Evolutionary conservation across 352 stramenopile species (phyloP), one percentile per base, ranked within the genome.

Genomic region (Pythium aquatile): DNA sequence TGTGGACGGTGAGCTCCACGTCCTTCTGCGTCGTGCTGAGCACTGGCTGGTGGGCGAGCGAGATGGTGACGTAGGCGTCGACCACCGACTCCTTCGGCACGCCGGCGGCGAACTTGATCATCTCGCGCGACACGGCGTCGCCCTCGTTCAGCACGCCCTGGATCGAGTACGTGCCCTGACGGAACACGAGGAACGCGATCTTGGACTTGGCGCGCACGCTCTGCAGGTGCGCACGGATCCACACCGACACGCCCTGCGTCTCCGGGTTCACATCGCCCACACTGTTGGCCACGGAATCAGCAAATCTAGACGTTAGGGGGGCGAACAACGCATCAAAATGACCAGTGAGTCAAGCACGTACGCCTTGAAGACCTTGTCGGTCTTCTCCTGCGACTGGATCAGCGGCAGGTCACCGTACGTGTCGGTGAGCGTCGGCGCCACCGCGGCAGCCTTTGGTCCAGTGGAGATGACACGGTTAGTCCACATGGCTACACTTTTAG

Each of bases 71-170:
- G 63, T 96, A 87, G 20, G 98, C 79, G 75, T 99, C 97, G 39
- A 99, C 85, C 47, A 99, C 90, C 48, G 91, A 98, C 81, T 99
- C 97, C 62, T 94, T 93, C 20, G 96, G 86, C 54, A 99, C 83
- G 14, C 85, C 79, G 66, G 88, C 91, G 29, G 97, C 81, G 73
- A 98, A 99, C 77, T 98, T 98, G 65, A 99, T 93, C 95, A 99
- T 99, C 63, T 93, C 94, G 59, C 97, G 93, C 29, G 91, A 85
- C 39, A 94, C 83, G 37, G 87, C 84, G 70, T 94, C 90, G 75
- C 96, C 92, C 71, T 96, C 85, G 54, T 81, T 79, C 35, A 96
- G 55, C 35, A 96, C 85, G 49, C 68, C 96, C 80, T 99, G 98
- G 58, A 99, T 97, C 11, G 97, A 99, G 68, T 96, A 93, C 40